Conservation (phyloP, 2,329 filamentous ascomycete species). For the Pseudogymnoascus sp. region DNA sequence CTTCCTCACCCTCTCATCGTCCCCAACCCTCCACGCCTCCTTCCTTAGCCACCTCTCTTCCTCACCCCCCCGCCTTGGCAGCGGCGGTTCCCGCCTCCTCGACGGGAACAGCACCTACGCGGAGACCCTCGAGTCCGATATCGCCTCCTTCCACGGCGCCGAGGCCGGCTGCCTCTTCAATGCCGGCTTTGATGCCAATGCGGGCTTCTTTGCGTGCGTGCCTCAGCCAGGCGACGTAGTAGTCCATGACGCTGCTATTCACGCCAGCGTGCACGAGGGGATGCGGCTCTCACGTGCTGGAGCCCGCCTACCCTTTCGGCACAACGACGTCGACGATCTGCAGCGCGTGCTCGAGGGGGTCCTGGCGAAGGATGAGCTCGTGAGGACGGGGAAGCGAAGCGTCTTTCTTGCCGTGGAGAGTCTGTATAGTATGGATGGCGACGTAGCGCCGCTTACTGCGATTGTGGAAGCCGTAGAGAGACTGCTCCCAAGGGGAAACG, state of each 20-base stretch:
- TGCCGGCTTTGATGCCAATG: conserved; percentile 60
- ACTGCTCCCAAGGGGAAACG: conserved; percentile 50
- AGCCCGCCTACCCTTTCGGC: conserved; percentile 44
- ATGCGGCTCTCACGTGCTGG: conserved; percentile 58
- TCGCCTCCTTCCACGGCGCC: conserved; percentile 43
- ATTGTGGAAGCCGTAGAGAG: conserved; percentile 52
- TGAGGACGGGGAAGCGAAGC: conserved; percentile 32
- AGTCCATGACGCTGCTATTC: conserved; percentile 68
- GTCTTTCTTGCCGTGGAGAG: conserved; percentile 65
- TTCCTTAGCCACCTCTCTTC: conserved; percentile 43
- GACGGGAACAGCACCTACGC: conserved; percentile 44
- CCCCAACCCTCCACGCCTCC: conserved; percentile 48
- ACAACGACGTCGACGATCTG: conserved; percentile 43
- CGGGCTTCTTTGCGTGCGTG: conserved; percentile 53
- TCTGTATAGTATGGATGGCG: conserved; percentile 80
- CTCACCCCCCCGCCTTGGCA: conserved; percentile 34
- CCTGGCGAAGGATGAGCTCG: background rate
- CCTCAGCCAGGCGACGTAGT: conserved; percentile 56
- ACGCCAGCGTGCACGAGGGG: conserved; percentile 73
- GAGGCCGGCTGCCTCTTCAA: conserved; percentile 45
- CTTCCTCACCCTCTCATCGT: conserved; percentile 67
- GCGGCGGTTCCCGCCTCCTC: conserved; percentile 46
- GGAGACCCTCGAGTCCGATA: conserved; percentile 39
- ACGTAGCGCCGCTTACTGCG: conserved; percentile 56
- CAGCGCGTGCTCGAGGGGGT: conserved; percentile 21